A percentile compares a stretch with the other conserved stretches of the same genome.
These are phyloP conservation scores for Fagopyrum homotropicum DNA, from an alignment of 148 eudicot species.

Conservation along the genomic window DNA sequence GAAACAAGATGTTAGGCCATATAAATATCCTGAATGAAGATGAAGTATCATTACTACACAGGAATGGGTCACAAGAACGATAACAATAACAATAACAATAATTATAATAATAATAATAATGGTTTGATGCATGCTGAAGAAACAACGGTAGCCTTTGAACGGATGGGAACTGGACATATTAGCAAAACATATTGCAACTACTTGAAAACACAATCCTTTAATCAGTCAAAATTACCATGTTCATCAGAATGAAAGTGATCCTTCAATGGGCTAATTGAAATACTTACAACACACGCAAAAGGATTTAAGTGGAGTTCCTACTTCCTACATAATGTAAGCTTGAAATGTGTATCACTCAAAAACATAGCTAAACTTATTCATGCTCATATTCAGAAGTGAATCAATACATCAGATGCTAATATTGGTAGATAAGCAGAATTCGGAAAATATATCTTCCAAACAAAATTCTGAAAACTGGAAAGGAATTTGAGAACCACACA, in stretches of 20 bases:
- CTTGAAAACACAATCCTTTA: not conserved
- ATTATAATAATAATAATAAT: too few relatives aligned
- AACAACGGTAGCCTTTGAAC: not conserved
- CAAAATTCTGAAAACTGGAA: not conserved
- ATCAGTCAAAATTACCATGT: not conserved
- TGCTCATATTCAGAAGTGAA: not conserved
- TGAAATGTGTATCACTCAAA: not conserved
- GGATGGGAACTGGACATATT: not conserved
- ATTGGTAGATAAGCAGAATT: not conserved
- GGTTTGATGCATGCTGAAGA: not conserved
- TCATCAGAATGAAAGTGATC: not conserved
- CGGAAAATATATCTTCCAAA: not conserved
- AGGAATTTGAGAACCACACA: not conserved
- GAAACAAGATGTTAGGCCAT: not conserved
- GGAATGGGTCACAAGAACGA: not conserved
- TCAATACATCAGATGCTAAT: not conserved
- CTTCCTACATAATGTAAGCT: not conserved
- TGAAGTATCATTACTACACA: not conserved
- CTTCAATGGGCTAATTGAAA: not conserved
- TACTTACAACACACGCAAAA: not conserved
- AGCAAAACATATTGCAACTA: not conserved
- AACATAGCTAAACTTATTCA: not conserved
- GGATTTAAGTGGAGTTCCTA: not conserved
- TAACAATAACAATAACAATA: too few relatives aligned
- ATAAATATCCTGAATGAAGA: not conserved